Evolutionary conservation across 768 basidiomycete genomes (phyloP), one percentile per base, ranked within the genome.

Genomic region (Lactifluus volemus): DNA sequence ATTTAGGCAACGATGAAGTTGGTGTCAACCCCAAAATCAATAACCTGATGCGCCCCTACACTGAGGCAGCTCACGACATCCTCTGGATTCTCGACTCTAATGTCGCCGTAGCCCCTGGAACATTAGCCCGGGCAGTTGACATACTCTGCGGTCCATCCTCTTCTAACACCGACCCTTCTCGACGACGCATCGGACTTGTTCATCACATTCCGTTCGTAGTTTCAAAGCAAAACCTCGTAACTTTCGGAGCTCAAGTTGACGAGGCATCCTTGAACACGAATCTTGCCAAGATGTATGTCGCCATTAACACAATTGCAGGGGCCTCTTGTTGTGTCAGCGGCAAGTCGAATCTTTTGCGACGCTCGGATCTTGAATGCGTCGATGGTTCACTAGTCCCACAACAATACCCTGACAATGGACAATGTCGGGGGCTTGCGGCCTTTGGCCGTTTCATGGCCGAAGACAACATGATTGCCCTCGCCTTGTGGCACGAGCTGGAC

Each of bases 51-150:
- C 84, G 85, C 36, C 81, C 95, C 14, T 98, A 94, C 71, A 78
- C 79, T 48, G 75, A 83, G 69, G 97, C 96, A 0, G 75, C 79
- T 57, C 78, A 97, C 69, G 93, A 98, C 69, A 89, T 98, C 52
- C 75, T 98, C 53, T 99, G 95, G 95, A 88, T 98, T 34, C 79
- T 98, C 53, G 97, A 99, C 72, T 97, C 96, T n/a, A 96, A 96
- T 66, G 83, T 98, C 55, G 81, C 84, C 60, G 85, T 86, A 25
- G 82, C 83, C 49, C 79, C 86, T 1, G 86, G 86, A 15, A 88
- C 92, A 11, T 82, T 99, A 29, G 84, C 87, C 2, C 85, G 92
- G 59, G 85, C 92, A 14, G 89, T 98, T 36, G 90, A 89, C 67
- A 77, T 84, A n/a, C 78, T 96, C 44, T 76, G 73, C 12, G 75